A percentile compares a stretch with the other conserved stretches of the same genome.
These are phyloP conservation scores for Solanum rostratum DNA, from an alignment of 257 asterid species.

Conservation along the genomic window DNA sequence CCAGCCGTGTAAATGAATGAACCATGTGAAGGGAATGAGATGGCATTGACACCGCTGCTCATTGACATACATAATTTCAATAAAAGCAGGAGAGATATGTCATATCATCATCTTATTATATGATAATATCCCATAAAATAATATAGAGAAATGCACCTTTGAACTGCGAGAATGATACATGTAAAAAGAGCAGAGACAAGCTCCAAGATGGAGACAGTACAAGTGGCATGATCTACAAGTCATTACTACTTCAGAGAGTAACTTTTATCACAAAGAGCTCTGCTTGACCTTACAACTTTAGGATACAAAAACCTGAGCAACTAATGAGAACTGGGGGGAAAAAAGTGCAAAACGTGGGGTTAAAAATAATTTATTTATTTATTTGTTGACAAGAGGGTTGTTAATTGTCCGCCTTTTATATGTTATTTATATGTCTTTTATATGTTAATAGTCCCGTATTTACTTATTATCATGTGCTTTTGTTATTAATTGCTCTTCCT, in stretches of 20 bases:
- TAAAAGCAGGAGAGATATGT: background rate
- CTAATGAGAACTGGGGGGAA: background rate
- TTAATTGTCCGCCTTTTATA: too few species aligned
- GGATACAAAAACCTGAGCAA: background rate
- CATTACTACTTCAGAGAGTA: background rate
- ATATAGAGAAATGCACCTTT: background rate
- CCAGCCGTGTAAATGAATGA: constrained; percentile 72
- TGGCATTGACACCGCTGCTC: constrained; percentile 71
- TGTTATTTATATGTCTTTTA: too few species aligned
- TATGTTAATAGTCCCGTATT: too few species aligned
- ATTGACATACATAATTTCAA: background rate
- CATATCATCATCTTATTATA: background rate
- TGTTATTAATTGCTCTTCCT: too few species aligned
- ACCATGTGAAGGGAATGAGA: constrained; percentile 54
- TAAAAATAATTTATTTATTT: background rate
- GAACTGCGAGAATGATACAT: background rate
- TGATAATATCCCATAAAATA: background rate
- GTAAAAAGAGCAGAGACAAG: background rate
- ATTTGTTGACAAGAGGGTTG: background rate
- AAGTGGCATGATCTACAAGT: background rate
- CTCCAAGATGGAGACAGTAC: background rate
- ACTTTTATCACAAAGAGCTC: background rate
- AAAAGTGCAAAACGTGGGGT: background rate
- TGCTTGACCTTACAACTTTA: background rate
- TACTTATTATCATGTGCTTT: too few species aligned